Evolutionary conservation across 306 rosid genomes (phyloP), one percentile per base, ranked within the genome.

Genomic region (Prosopis cineraria): DNA sequence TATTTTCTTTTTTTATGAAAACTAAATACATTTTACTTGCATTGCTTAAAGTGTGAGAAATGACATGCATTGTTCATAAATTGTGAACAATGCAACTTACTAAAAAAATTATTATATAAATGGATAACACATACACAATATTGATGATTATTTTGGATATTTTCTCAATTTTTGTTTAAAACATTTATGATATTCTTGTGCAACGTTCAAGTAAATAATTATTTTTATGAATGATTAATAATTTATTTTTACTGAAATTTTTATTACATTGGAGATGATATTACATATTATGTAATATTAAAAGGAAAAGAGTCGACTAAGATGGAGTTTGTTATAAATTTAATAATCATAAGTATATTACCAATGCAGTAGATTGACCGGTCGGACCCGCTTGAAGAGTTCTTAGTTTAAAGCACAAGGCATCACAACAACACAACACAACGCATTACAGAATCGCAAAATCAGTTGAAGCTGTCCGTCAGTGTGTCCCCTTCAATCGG

Each of bases 331-430:
- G 13, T 7, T 20, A 52, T 50, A 50, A 50, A 50, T n/a, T 20
- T 50, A 7, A n/a, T 50, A 50, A 47, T 47, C 1, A 36, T 6
- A 16, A 16, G 5, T 44, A 44, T 11, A n/a, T n/a, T 52, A n/a
- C n/a, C n/a, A 20, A 19, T n/a, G 8, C 27, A 52, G 27, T 20
- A 2, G 1, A 14, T 55, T 24, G 31, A 17, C 14, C 62, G 62
- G 55, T 65, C 78, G 77, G 88, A 70, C 84, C 84, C 83, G 66
- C 74, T 25, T 22, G 4, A 68, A 36, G 85, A 70, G 79, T 31
- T 78, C 68, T 16, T 71, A 67, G 85, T 80, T 87, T 80, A 36
- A 83, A 88, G 89, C 86, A 80, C 33, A 85, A 81, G 72, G 83
- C 79, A 73, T 62, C 70, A 56, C 37, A 14, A n/a, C 41, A 0